These are phyloP conservation scores for Termitomyces heimii DNA, from an alignment of 768 basidiomycete species.

Conservation along the genomic window DNA sequence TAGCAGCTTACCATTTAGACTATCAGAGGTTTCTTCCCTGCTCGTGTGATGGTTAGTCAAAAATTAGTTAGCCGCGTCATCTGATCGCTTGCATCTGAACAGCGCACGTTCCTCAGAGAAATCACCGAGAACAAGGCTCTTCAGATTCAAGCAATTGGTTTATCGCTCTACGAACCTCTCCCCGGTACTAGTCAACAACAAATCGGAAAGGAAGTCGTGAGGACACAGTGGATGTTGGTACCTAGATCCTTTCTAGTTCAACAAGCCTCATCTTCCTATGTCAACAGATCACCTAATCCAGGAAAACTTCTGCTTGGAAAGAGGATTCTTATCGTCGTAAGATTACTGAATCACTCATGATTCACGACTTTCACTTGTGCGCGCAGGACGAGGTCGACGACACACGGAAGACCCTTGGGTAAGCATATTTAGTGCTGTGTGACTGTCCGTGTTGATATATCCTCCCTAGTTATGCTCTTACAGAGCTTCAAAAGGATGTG, in stretches of 20 bases:
- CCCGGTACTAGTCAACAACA: constrained; percentile 68
- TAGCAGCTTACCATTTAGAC: constrained; percentile 8
- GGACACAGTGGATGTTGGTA: constrained; percentile 94
- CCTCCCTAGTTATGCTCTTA: constrained; percentile 72
- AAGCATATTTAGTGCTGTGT: constrained; percentile 18
- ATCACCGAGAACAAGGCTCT: constrained; percentile 67
- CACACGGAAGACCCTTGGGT: constrained; percentile 86
- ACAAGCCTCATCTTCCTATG: not conserved
- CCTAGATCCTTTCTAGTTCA: not conserved
- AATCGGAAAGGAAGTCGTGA: constrained; percentile 78
- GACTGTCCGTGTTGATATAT: not conserved
- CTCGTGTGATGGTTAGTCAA: constrained; percentile 68
- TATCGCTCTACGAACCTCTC: constrained; percentile 91
- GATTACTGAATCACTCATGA: constrained; percentile 20
- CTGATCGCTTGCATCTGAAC: not conserved
- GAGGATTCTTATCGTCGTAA: constrained; percentile 75
- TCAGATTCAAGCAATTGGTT: constrained; percentile 93
- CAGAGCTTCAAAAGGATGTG: constrained; percentile 87
- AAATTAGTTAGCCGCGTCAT: not conserved
- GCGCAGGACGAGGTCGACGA: constrained; percentile 83
- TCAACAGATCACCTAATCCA: constrained; percentile 53
- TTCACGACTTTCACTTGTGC: not conserved
- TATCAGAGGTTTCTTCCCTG: constrained; percentile 89
- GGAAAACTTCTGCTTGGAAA: constrained; percentile 73
- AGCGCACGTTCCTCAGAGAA: constrained; percentile 85